Evolutionary conservation across 805 yeast genomes (phyloP).

Genomic region (Ogataea naganishii): DNA sequence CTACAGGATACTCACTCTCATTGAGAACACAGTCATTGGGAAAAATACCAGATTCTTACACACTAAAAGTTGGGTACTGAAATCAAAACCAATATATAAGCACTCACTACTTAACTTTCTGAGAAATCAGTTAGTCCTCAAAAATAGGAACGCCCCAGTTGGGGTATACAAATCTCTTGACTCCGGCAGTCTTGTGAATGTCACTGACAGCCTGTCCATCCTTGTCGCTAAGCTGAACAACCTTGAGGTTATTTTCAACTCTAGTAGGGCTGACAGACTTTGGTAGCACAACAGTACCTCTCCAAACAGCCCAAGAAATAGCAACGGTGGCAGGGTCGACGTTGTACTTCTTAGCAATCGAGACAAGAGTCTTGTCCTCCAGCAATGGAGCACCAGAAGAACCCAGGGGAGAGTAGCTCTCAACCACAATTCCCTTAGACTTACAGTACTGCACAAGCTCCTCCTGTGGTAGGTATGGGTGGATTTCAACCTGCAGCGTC

Average conservation of each 20-base stretch:
- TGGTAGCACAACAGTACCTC: slow-evolving; percentile 36
- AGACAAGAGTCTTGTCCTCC: slow-evolving; percentile 30
- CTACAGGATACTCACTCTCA: too few species aligned
- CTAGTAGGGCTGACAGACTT: slow-evolving; percentile 24
- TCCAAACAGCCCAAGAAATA: slow-evolving; percentile 49
- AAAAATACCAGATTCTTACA: too few species aligned
- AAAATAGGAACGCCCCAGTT: slow-evolving; percentile 28
- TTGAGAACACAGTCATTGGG: too few species aligned
- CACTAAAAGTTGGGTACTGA: too few species aligned
- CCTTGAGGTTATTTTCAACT: slow-evolving; percentile 27
- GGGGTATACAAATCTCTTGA: slow-evolving; percentile 28
- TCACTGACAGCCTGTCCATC: slow-evolving; percentile 26
- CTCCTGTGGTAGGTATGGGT: slow-evolving; percentile 62
- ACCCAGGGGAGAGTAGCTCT: slow-evolving; percentile 79
- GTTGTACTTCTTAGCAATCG: slow-evolving; percentile 35
- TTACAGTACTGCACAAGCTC: slow-evolving; percentile 47
- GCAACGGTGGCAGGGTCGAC: slow-evolving; percentile 42
- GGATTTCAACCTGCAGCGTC: slow-evolving; percentile 68
- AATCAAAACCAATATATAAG: too few species aligned
- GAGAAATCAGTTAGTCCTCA: too few species aligned
- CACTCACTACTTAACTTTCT: too few species aligned
- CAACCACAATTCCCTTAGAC: slow-evolving; percentile 45
- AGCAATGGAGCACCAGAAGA: slow-evolving; percentile 47
- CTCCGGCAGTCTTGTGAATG: slow-evolving; percentile 18
- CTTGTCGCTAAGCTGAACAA: slow-evolving; percentile 24